Evolutionary conservation across 371 early-diverging fungal genomes (phyloP).

Genomic region (Choanephora cucurbitarum): DNA sequence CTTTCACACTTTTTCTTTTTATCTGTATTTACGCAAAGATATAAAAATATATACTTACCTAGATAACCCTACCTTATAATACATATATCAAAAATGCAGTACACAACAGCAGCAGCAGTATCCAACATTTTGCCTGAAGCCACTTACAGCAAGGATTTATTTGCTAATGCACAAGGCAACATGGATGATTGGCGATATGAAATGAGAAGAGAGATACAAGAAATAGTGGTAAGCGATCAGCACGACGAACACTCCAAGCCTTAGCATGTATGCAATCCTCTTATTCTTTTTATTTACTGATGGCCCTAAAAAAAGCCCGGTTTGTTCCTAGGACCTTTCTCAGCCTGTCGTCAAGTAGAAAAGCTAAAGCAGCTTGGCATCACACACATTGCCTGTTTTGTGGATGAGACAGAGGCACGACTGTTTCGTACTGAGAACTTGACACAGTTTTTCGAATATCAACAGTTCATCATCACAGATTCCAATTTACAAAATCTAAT

Average conservation of each 20-base stretch:
- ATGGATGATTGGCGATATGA: slow-evolving; percentile 73
- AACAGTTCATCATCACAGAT: slow-evolving; percentile 63
- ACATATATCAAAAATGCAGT: too few relatives aligned
- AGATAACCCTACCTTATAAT: too few relatives aligned
- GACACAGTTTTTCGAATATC: slow-evolving; percentile 23
- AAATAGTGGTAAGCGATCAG: slow-evolving; percentile 58
- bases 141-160: slow-evolving; percentile 4
- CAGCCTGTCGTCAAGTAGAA: slow-evolving; percentile 62
- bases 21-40: too few relatives aligned
- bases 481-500: slow-evolving; percentile 74
- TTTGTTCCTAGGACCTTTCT: slow-evolving; percentile 80
- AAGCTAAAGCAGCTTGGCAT: slow-evolving; percentile 58
- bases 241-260: neutral
- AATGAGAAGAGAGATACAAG: slow-evolving; percentile 84
- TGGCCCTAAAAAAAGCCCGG: slow-evolving; percentile 47
- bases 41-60: too few relatives aligned
- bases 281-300: neutral
- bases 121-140: slow-evolving; percentile 1
- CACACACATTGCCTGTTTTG: slow-evolving; percentile 75
- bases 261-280: neutral
- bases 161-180: slow-evolving; percentile 22
- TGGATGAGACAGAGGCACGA: slow-evolving; percentile 62
- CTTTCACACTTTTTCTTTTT: too few relatives aligned
- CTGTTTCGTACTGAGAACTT: slow-evolving; percentile 39
- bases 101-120: neutral